Evolutionary conservation across 345 rosid species (phyloP), one percentile per base, ranked within the genome.

Genomic region (Aurinia saxatilis): DNA sequence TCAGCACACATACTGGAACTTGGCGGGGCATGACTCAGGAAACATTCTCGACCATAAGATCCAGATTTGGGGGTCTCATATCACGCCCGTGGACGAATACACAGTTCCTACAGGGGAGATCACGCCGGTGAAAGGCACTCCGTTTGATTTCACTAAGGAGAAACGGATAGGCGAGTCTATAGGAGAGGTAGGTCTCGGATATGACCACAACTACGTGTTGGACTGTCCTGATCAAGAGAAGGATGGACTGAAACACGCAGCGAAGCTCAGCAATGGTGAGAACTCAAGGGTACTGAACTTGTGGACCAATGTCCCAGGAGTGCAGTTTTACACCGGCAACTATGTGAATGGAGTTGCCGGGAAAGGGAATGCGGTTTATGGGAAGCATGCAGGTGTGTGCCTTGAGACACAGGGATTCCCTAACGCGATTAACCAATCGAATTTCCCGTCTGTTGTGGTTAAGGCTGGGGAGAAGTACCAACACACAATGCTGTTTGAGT

Each of bases 1-100:
- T 44, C 99, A 93, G 57, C 99, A 89, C 68, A 89, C 96, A n/a
- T 93, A 93, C 74, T 92, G 97, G 97, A 89, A 89, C 84, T 67
- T 92, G 40, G 81, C 85, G 0, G 98, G 98, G 19, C 97, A 92
- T 62, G 57, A 80, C 79, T 82, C 91, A 0, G 96, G 96, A 42
- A 74, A 58, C 71, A 73, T 87, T 60, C 91, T 89, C 1, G 78
- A 82, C 72, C 96, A 93, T 36, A 53, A 77, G 10, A 81, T 83
- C 68, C 95, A 84, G 75, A 85, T 93, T 58, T 80, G 80, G 85
- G 99, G 81, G 27, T 76, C 83, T n/a, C 86, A 93, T 10, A 55
- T 93, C 47, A 89, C 97, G 0, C 95, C 99, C 0, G 88, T 93
- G 29, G 99, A 92, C 11, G 63, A 89, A 57, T 68, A 84, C 80